These are phyloP conservation scores for Tagetes erecta DNA, from an alignment of 129 eudicot species.

Conservation along the genomic window DNA sequence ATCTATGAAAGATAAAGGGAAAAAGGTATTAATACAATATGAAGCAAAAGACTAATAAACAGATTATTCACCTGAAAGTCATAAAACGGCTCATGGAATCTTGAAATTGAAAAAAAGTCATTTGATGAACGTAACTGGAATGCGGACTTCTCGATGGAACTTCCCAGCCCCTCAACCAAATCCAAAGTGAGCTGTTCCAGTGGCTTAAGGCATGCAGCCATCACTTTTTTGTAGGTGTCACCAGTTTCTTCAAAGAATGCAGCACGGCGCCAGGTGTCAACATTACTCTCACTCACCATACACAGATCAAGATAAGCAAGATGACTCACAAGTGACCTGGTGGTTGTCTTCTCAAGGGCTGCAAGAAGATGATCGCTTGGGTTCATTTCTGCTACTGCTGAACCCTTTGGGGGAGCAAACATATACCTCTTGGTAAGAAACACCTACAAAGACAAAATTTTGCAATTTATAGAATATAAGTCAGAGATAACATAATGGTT, in stretches of 20 bases:
- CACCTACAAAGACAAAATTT: slow-evolving; percentile 47
- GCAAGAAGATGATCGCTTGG: slow-evolving; percentile 91
- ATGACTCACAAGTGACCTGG: slow-evolving; percentile 64
- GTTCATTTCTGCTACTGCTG: slow-evolving; percentile 89
- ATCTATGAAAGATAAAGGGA: background rate
- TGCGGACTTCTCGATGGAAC: slow-evolving; percentile 47
- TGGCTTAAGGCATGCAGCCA: slow-evolving; percentile 74
- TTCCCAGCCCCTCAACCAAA: slow-evolving; percentile 52
- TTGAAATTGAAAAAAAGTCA: slow-evolving; percentile 43
- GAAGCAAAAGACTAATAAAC: background rate
- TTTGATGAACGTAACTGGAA: slow-evolving; percentile 53
- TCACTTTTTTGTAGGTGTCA: slow-evolving; percentile 82
- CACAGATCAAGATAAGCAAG: slow-evolving; percentile 90
- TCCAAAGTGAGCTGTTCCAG: slow-evolving; percentile 64
- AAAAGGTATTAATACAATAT: background rate
- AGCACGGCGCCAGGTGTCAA: slow-evolving; percentile 88
- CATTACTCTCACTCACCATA: slow-evolving; percentile 90
- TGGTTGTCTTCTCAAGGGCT: slow-evolving; percentile 66
- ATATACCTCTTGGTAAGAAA: slow-evolving; percentile 69
- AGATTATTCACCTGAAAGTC: slow-evolving; percentile 66
- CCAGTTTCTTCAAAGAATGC: slow-evolving; percentile 95
- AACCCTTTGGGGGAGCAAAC: slow-evolving; percentile 94
- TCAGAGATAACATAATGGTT: background rate
- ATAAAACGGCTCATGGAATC: slow-evolving; percentile 54
- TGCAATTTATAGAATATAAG: background rate